Base-by-base conservation (phyloP, 1,139 yeast genomes). In the Saccharomyces hybrid region DNA sequence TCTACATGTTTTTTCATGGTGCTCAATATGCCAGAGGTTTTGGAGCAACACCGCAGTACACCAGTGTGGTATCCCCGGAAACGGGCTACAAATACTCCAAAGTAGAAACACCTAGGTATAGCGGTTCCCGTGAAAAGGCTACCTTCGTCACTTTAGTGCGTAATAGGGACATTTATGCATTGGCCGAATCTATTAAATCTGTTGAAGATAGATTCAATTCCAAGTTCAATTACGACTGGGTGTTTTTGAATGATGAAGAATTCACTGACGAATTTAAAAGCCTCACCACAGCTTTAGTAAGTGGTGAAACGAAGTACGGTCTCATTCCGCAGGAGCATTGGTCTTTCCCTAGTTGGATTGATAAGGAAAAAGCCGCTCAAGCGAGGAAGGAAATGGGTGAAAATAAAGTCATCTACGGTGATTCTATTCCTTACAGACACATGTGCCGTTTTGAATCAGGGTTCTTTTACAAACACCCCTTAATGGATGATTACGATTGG, bases 401-500 rank as follows among this genome's bases (percentile, higher is more conserved):
- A 53, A 70, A 74, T 48, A 60, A 68, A 29, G 76, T 84, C 54
- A 80, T 83, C 57, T 85, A 85, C 65, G 90, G 87, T 52, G 81
- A 75, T 58, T 78, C 81, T 14, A 75, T 75, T 54, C 73, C 85
- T 19, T 85, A 84, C 70, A 76, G 90, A 69, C 85, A 83, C 64
- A 85, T 85, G 90, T 85, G 90, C 70, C 78, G 91, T 60, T 85
- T 77, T 67, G 86, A 84, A 67, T 80, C 86, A 7, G 91, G 90
- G 0, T 83, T 84, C 62, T 84, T 85, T 72, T 84, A 81, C 75
- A 78, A 82, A 68, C 81, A 84, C 64, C 76, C 77, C 47, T 73
- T 81, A 50, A 64, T 86, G 72, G 73, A 74, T 23, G 79, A 78
- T 3, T 83, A 83, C 63, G 84, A 82, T 55, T 86, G 82, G 76